These are phyloP conservation scores for Myxozyma melibiosi DNA, from an alignment of 805 yeast genomes.

Conservation along the genomic window DNA sequence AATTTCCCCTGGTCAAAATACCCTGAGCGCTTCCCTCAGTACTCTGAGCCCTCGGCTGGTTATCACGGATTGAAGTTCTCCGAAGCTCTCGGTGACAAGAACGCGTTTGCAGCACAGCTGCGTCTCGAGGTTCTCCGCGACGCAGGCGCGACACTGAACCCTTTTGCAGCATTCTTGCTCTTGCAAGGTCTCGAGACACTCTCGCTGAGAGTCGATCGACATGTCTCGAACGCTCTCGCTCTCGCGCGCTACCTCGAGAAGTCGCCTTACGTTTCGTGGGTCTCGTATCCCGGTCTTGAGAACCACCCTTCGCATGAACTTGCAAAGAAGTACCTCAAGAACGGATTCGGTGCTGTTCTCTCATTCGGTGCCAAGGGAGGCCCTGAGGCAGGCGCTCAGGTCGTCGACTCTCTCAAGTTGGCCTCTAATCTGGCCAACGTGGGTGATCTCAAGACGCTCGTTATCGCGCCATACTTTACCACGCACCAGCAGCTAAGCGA, in stretches of 20 bases:
- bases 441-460: constrained; percentile 94
- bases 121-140: constrained; percentile 89
- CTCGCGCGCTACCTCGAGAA: constrained; percentile 76
- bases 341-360: constrained; percentile 85
- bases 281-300: constrained; percentile 87
- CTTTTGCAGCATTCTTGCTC: constrained; percentile 83
- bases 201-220: constrained; percentile 92
- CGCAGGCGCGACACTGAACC: constrained; percentile 85
- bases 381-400: constrained; percentile 69
- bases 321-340: constrained; percentile 77
- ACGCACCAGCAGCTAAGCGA: constrained; percentile 90
- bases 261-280: constrained; percentile 80
- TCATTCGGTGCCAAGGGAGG: constrained; percentile 83
- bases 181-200: constrained; percentile 93
- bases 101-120: constrained; percentile 74
- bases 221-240: constrained; percentile 75
- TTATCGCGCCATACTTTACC: constrained; percentile 93
- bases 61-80: constrained; percentile 85
- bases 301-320: constrained; percentile 75
- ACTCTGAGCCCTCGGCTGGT: constrained; percentile 87
- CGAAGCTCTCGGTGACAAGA: constrained; percentile 73
- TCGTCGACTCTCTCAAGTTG: constrained; percentile 79
- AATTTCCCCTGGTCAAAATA: constrained; percentile 87
- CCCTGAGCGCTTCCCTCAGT: constrained; percentile 88
- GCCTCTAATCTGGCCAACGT: constrained; percentile 95